Percentiles rank a stretch among this genome's conserved stretches.
Evolutionary conservation across 805 yeast genomes (phyloP).

Genomic region (Hanseniaspora vineae): DNA sequence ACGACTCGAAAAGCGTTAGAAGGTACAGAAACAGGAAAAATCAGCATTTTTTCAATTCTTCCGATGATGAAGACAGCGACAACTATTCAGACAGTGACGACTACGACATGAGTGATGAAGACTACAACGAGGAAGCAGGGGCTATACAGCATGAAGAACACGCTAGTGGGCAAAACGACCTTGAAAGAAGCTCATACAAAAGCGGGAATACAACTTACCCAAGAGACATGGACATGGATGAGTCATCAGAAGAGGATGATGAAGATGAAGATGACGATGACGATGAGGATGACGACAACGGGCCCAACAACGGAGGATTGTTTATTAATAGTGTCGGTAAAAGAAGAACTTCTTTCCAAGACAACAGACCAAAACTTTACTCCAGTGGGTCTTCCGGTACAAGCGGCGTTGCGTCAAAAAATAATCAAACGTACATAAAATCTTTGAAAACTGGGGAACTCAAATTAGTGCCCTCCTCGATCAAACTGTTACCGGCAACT

Average conservation of each 20-base stretch:
- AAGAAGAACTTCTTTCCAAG: conserved; percentile 7
- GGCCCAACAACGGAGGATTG: conserved; percentile 58
- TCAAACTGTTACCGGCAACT: conserved; percentile 77
- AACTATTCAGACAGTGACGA: conserved; percentile 10
- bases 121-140: conserved; percentile 3
- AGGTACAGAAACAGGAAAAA: conserved; percentile 12
- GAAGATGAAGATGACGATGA: conserved; percentile 16
- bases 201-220: conserved; percentile 8
- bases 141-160: conserved; percentile 2
- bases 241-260: conserved; percentile 15
- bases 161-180: conserved; percentile 5
- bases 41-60: conserved; percentile 18
- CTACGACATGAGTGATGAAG: conserved; percentile 14
- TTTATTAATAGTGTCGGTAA: conserved; percentile 31
- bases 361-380: not conserved
- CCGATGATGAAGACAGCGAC: conserved; percentile 24
- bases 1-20: not conserved
- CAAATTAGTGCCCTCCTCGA: conserved; percentile 32
- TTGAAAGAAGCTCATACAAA: conserved; percentile 9
- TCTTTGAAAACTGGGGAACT: conserved; percentile 10
- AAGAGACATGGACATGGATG: no score
- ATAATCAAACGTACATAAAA: not conserved
- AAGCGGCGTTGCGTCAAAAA: not conserved
- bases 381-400: not conserved
- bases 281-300: conserved; percentile 29